Conservation (phyloP, 192 early-diverging fungal genomes). For the Neocallimastix lanati region DNA sequence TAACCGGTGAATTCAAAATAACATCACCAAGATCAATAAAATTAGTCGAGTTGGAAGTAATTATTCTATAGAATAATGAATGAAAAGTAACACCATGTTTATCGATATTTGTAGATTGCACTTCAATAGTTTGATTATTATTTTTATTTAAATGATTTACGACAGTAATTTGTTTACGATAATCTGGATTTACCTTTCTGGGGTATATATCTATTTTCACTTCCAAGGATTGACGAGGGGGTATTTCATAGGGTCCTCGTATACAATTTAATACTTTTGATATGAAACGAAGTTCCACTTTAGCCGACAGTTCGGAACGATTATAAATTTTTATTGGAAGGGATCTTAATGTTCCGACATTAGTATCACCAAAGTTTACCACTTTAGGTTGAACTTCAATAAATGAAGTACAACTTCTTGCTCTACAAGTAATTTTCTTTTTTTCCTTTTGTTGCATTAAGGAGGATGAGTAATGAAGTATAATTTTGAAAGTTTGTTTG, state of each 20-base stretch:
- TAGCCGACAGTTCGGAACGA: slow-evolving; percentile 68
- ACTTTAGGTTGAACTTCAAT: slow-evolving; percentile 66
- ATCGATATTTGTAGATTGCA: slow-evolving; percentile 86
- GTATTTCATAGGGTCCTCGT: slow-evolving; percentile 50
- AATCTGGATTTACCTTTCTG: slow-evolving; percentile 89
- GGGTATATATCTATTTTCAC: slow-evolving; percentile 93
- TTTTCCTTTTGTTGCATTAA: slow-evolving; percentile 23
- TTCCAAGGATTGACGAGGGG: slow-evolving; percentile 53
- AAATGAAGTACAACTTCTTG: slow-evolving; percentile 79
- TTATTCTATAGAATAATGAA: slow-evolving; percentile 81
- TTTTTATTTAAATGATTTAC: slow-evolving; percentile 74
- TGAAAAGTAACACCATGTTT: slow-evolving; percentile 90
- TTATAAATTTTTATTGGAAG: slow-evolving; percentile 64
- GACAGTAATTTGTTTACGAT: slow-evolving; percentile 90
- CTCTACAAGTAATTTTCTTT: slow-evolving; percentile 76
- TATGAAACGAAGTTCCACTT: slow-evolving; percentile 65
- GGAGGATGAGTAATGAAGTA: slow-evolving; percentile 29
- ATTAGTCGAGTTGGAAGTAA: slow-evolving; percentile 71
- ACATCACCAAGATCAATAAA: slow-evolving; percentile 88
- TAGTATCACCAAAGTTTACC: slow-evolving; percentile 88
- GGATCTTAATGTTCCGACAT: slow-evolving; percentile 83
- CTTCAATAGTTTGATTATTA: slow-evolving; percentile 79
- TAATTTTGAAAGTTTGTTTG: slow-evolving; percentile 48
- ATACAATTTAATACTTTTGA: slow-evolving; percentile 82
- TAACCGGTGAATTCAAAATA: slow-evolving; percentile 52